Evolutionary conservation across 2,329 filamentous ascomycete species (phyloP).

Genomic region (Fusarium newnesense): DNA sequence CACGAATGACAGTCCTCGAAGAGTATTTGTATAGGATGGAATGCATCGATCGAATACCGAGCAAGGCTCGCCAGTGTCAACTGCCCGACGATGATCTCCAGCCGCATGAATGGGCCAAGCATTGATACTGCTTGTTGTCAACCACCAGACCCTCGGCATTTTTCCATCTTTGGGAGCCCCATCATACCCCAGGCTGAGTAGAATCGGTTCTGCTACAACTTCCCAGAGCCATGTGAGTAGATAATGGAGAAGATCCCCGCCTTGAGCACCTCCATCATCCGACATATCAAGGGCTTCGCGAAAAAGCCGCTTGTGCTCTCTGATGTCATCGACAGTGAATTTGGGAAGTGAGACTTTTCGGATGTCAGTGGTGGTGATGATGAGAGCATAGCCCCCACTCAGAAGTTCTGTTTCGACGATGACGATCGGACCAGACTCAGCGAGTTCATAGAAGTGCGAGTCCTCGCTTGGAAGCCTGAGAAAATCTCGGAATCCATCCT

Average conservation of each 20-base stretch:
- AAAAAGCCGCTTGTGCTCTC: background rate
- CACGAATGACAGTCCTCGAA: background rate
- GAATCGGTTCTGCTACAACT: background rate
- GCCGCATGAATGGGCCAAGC: background rate
- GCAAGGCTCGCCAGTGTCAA: background rate
- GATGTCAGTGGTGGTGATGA: background rate
- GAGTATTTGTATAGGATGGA: background rate
- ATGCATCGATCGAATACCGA: background rate
- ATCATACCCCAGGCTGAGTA: background rate
- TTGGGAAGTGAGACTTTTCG: background rate
- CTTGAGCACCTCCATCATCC: background rate
- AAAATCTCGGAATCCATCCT: background rate
- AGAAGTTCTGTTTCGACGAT: background rate
- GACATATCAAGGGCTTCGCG: background rate
- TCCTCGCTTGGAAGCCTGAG: background rate
- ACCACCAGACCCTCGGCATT: background rate
- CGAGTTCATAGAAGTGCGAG: background rate
- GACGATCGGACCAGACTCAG: background rate
- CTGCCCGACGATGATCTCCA: background rate
- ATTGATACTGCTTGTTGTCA: background rate
- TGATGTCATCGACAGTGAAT: background rate
- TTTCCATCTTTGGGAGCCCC: accelerated
- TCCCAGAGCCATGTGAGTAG: background rate
- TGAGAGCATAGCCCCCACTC: background rate
- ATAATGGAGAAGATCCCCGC: background rate